Evolutionary conservation across 768 basidiomycete genomes (phyloP), one percentile per base, ranked within the genome.

Genomic region (Boletus eberwhitei): DNA sequence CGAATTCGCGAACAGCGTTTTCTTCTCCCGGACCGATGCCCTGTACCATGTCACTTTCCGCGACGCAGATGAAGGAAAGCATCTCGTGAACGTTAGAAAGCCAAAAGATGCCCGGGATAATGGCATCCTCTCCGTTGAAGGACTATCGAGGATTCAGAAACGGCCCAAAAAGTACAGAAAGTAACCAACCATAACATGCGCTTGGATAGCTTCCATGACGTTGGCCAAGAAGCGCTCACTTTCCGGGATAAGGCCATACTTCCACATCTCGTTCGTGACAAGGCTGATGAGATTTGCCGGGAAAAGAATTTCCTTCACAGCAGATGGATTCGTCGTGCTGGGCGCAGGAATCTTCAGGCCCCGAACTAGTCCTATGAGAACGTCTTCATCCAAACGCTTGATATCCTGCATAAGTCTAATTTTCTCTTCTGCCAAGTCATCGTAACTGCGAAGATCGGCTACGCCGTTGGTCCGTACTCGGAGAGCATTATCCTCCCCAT

Each of bases 181-280:
- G 34, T 19, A 21, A 80, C 89, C 63, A 57, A 94, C 97, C 94
- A 98, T 98, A 60, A 98, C 94, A 74, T 98, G 93, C 24, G 87
- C 80, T 76, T 99, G 97, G 54, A 99, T 89, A 3, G 88, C 90
- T 71, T 98, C 95, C 96, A 98, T 98, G 52, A 98, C 91, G 69
- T 96, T 98, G 35, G 97, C 97, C 54, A 99, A 77, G 83, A 99
- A 98, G 45, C 95, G 81, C 72, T 98, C 97, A 74, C 93, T 96
- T 73, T 99, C 97, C 16, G 86, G 80, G 61, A 98, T 98, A 60
- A 99, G 83, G 46, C 95, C 93, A 65, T 96, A 94, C 73, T 97
- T 98, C 97, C 97, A 98, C 97, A 99, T 99, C 73, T 98, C 97
- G 71, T 99, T 99, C n/a, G 94, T 96, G 60, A 97, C 87, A 44